Evolutionary conservation across 1,284 basidiomycete genomes (phyloP).

Genomic region (Lentinus polychrous): DNA sequence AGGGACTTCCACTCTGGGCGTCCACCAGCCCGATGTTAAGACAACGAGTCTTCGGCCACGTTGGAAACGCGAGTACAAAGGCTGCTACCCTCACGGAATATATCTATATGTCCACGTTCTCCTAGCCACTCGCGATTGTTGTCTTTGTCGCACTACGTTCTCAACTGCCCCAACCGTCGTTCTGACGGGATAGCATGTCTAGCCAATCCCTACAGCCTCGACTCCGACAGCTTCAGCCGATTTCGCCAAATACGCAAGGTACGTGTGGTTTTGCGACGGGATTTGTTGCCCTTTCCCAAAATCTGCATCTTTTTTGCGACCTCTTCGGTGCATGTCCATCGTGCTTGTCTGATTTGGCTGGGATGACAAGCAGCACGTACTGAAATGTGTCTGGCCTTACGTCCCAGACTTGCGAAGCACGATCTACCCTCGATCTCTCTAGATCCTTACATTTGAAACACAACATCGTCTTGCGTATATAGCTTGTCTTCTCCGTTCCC

Average conservation of each 20-base stretch:
- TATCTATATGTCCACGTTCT: slow-evolving; percentile 22
- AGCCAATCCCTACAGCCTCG: slow-evolving; percentile 58
- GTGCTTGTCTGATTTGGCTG: slow-evolving; percentile 10
- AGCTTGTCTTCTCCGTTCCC: neutral
- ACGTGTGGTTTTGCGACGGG: slow-evolving; percentile 11
- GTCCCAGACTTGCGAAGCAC: slow-evolving; percentile 9
- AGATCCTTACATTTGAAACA: neutral
- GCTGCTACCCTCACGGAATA: slow-evolving; percentile 11
- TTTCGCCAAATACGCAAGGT: slow-evolving; percentile 30
- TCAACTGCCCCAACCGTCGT: slow-evolving; percentile 11
- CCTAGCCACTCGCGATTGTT: slow-evolving; percentile 17
- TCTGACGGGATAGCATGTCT: slow-evolving; percentile 37
- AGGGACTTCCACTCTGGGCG: slow-evolving; percentile 26
- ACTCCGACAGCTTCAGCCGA: slow-evolving; percentile 33
- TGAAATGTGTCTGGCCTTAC: slow-evolving; percentile 14
- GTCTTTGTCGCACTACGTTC: slow-evolving; percentile 15
- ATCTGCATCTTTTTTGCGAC: too few species aligned
- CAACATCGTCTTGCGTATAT: slow-evolving; percentile 5
- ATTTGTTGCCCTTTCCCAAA: slow-evolving; percentile 9
- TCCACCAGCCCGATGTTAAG: slow-evolving; percentile 15
- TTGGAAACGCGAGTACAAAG: slow-evolving; percentile 34
- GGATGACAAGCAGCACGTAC: slow-evolving; percentile 9
- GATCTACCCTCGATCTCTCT: neutral
- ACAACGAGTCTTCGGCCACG: slow-evolving; percentile 24
- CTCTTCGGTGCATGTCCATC: neutral